Evolutionary conservation across 148 eudicot genomes (phyloP).

Genomic region (Vaccinium macrocarpon): DNA sequence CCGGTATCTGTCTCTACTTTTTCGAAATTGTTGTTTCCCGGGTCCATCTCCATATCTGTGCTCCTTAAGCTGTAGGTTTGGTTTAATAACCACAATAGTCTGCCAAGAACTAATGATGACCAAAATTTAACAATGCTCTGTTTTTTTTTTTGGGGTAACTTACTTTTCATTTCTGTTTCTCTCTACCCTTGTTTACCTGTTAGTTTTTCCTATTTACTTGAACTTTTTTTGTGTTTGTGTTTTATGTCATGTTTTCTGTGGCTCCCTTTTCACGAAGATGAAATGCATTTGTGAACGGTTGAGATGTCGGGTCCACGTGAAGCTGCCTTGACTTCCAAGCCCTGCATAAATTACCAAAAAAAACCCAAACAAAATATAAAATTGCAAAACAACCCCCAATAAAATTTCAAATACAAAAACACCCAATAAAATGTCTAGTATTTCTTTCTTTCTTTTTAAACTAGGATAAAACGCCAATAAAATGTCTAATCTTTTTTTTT

Average conservation of each 20-base stretch:
- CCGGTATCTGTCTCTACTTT: not conserved
- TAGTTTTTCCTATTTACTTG: not conserved
- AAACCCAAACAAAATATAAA: too few species aligned
- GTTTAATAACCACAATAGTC: not conserved
- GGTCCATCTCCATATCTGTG: not conserved
- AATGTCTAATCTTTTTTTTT: too few species aligned
- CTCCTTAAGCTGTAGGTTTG: not conserved
- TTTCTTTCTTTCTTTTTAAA: too few species aligned
- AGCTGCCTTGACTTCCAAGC: too few species aligned
- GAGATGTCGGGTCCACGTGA: too few species aligned
- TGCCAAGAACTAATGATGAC: not conserved
- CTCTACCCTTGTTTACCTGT: not conserved
- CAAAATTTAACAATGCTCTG: not conserved
- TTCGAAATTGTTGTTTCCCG: not conserved
- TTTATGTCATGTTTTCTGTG: conserved; percentile 35
- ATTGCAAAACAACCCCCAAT: too few species aligned
- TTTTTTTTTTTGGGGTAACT: too few species aligned
- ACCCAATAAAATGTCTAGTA: too few species aligned
- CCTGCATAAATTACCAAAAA: too few species aligned
- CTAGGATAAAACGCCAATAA: too few species aligned
- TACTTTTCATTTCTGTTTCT: not conserved
- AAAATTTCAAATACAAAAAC: too few species aligned
- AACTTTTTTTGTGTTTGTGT: not conserved
- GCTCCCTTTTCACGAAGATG: conserved; percentile 76
- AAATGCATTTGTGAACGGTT: too few species aligned